Evolutionary conservation across 805 yeast genomes (phyloP).

Genomic region (Candida verbasci): DNA sequence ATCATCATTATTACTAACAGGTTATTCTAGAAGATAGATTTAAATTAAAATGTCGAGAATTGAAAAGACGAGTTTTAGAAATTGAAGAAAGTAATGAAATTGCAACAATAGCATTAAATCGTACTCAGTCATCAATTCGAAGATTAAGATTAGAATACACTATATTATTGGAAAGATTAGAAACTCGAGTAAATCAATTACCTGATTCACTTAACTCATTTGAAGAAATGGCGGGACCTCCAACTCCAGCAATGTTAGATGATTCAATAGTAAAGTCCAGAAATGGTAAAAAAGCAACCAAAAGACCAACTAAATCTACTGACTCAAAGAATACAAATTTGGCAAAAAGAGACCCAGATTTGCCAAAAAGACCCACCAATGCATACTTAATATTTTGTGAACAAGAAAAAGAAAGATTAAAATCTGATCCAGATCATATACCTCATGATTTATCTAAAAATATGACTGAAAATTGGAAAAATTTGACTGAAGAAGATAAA

Average conservation of each 20-base stretch:
- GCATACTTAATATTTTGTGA: conserved; percentile 89
- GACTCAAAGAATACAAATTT: not conserved
- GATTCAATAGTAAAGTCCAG: conserved; percentile 23
- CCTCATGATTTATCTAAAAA: conserved; percentile 73
- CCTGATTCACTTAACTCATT: conserved; percentile 21
- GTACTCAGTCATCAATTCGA: conserved; percentile 72
- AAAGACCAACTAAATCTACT: conserved; percentile 12
- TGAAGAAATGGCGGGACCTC: conserved; percentile 39
- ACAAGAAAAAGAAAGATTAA: conserved; percentile 70
- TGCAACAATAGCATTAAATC: conserved; percentile 67
- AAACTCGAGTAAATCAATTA: conserved; percentile 41
- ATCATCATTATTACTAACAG: no score
- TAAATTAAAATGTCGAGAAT: conserved; percentile 65
- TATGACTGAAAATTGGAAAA: conserved; percentile 84
- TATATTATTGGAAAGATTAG: conserved; percentile 74
- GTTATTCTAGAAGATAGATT: conserved; percentile 40
- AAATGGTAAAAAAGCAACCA: conserved; percentile 13
- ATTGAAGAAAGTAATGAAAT: conserved; percentile 76
- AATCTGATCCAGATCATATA: conserved; percentile 40
- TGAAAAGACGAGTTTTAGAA: conserved; percentile 63
- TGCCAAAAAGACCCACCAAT: conserved; percentile 87
- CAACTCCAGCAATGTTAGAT: conserved; percentile 33
- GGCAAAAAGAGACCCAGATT: conserved; percentile 62
- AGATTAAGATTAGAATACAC: conserved; percentile 81
- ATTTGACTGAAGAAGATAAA: conserved; percentile 60